Base-by-base conservation (phyloP, 2,329 filamentous ascomycete genomes). In the Clarireedia paspali region DNA sequence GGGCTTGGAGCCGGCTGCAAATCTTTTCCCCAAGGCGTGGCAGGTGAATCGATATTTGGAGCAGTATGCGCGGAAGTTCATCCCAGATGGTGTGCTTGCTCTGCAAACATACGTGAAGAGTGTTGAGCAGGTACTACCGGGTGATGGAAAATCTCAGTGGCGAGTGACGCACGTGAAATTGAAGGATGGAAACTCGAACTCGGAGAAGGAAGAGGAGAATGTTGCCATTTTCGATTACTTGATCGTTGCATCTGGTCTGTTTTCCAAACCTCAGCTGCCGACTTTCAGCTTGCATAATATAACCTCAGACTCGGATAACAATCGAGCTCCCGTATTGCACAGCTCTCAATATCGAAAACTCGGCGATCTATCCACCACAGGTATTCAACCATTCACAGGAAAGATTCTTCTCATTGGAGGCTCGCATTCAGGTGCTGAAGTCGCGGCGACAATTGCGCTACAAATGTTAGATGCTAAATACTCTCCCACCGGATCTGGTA, bases 401-500 rank as follows among this genome's bases (percentile, higher is more conserved):
- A 56, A 51, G 34, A 40, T 56, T n/a, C 26, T 58, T 10, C 12
- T 58, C 6, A 24, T 56, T 2, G 57, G 57, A 2, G 57, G 57
- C 27, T 52, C 53, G 4, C 54, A 58, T 34, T 58, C 57, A 4
- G 54, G 53, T 15, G 54, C 44, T 4, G 54, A 58, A 36, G 49
- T 57, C 2, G 54, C 57, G 2, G 46, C 53, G 24, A 24, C 46
- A 15, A 45, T 58, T 15, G 54, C 57, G 14, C 48, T 75, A 71
- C 40, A 75, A 59, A 60, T 74, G 72, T 2, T 73, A 71, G 20
- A 64, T 63, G 2, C 71, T 63, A 5, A 64, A 59, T 23, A 75
- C 59, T 51, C 54, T 7, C 39, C 54, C 15, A 10, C 38, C n/a
- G 40, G 54, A 15, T 40, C 54, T 34, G 30, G 23, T 26, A 40